Evolutionary conservation across 2,329 filamentous ascomycete genomes (phyloP).

Genomic region (Escovopsis sp.): DNA sequence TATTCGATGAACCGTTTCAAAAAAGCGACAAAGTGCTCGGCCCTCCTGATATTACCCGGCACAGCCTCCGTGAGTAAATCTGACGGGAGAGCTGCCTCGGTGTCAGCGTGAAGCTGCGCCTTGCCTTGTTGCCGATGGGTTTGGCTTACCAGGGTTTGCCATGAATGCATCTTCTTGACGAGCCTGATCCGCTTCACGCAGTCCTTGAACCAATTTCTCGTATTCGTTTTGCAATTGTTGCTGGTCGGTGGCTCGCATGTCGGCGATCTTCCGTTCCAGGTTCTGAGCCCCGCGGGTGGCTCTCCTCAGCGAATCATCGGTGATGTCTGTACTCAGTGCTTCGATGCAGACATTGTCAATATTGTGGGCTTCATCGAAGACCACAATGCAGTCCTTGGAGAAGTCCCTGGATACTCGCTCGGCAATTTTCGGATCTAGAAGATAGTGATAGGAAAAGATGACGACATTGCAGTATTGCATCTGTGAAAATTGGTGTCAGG

Average conservation of each 20-base stretch:
- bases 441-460: constrained; percentile 98
- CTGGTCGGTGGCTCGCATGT: constrained; percentile 93
- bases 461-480: constrained; percentile 99
- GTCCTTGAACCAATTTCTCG: constrained; percentile 81
- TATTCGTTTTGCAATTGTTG: constrained; percentile 93
- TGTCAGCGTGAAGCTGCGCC: constrained; percentile 7
- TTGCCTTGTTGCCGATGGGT: not conserved
- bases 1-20: constrained; percentile 96
- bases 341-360: constrained; percentile 99
- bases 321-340: constrained; percentile 89
- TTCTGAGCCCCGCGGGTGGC: constrained; percentile 84
- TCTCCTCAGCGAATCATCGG: constrained; percentile 83
- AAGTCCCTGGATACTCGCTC: constrained; percentile 90
- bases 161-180: constrained; percentile 93
- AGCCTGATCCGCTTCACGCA: constrained; percentile 77
- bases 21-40: constrained; percentile 92
- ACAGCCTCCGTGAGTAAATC: constrained; percentile 92
- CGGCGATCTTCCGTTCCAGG: constrained; percentile 74
- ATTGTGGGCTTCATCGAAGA: constrained; percentile 97
- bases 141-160: constrained; percentile 57
- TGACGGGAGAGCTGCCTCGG: constrained; percentile 59
- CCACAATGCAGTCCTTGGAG: constrained; percentile 95
- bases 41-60: constrained; percentile 87
- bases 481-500: constrained; percentile 23
- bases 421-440: constrained; percentile 94